Evolutionary conservation across 257 asterid genomes (phyloP), one percentile per base, ranked within the genome.

Genomic region (Gardenia jasminoides): DNA sequence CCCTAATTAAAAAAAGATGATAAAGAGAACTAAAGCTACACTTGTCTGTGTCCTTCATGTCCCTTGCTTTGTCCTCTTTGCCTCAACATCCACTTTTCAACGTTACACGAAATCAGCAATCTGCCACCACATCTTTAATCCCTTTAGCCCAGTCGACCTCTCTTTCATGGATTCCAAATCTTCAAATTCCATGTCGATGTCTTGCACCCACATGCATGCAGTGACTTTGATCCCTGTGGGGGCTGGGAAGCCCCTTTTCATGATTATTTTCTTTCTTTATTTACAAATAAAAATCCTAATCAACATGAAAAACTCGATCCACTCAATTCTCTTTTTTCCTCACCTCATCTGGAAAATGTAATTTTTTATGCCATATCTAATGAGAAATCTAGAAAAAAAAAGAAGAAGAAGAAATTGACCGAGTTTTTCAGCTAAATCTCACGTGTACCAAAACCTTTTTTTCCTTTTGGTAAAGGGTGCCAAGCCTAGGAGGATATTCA

Each of bases 11-110:
- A 73, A 79, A 64, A 28, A 19, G 79, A 66, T 46, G 78, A 79
- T 74, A 80, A 83, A 83, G 85, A 52, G 28, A 59, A 33, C 76
- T 48, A 50, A 73, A 73, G 77, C 77, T 30, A 73, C 30, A 73
- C 77, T 30, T 73, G 77, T 52, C 76, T 48, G 26, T 2, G 19
- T 73, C 65, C 36, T 41, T n/a, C 26, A 19, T 75, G 67, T 78
- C 65, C 86, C 80, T 85, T 87, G 50, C 82, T 79, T 80, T 76
- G 46, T 81, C 85, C 76, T 30, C 84, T 83, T 39, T 76, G 52
- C 3, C 71, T 58, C 30, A 68, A 61, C 81, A 30, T 77, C 76
- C 82, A 20, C 83, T 76, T 76, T 83, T 78, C 30, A 59, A 70
- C 36, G 22, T 17, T 73, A 56, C 64, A 43, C 67, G 76, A 81